Evolutionary conservation across 2,329 filamentous ascomycete species (phyloP).

Genomic region (Aspergillus costaricaensis): DNA sequence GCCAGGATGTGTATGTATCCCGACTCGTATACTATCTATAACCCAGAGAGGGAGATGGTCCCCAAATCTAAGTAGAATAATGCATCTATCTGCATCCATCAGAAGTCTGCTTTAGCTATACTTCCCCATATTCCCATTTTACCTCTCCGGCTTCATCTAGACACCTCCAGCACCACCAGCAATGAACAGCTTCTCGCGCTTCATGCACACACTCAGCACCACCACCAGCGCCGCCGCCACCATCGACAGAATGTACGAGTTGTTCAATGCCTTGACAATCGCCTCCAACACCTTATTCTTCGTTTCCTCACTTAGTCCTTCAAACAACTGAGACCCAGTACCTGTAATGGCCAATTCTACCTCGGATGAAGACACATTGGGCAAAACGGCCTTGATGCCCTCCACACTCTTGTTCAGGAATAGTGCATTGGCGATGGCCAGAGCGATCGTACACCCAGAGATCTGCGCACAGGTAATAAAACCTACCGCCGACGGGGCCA

Average conservation of each 20-base stretch:
- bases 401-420: background rate
- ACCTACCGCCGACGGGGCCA: background rate
- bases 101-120: background rate
- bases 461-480: slow-evolving; percentile 9
- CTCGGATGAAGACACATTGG: background rate
- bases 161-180: background rate
- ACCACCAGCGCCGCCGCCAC: background rate
- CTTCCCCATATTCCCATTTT: background rate
- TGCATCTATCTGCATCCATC: background rate
- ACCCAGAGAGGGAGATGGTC: too few relatives aligned
- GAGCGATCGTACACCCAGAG: background rate
- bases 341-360: background rate
- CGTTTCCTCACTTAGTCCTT: background rate
- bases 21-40: too few relatives aligned
- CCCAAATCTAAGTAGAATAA: too few relatives aligned
- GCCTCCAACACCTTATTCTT: background rate
- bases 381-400: background rate
- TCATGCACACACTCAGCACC: background rate
- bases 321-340: background rate
- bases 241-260: background rate
- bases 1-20: too few relatives aligned
- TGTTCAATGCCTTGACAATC: background rate
- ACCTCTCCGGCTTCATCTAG: background rate
- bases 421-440: background rate
- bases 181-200: background rate